Evolutionary conservation across 495 filamentous ascomycete species (phyloP), one percentile per base, ranked within the genome.

Genomic region (Neurospora terricola): DNA sequence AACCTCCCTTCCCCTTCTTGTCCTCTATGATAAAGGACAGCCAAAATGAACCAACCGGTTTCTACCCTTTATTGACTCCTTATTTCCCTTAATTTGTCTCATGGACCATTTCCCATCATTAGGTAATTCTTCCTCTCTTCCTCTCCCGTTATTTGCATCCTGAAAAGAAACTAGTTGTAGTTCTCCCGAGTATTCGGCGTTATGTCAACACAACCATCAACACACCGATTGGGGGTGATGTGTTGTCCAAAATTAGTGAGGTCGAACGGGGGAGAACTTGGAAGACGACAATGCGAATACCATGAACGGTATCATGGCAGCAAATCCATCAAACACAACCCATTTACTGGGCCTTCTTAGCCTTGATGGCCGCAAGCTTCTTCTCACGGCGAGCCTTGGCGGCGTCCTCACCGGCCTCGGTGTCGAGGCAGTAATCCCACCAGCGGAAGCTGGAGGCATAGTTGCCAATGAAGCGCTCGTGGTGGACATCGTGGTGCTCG

Each of bases 401-500:
- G 10, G 96, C 93, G 81, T 96, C 96, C 5, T 92, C 90, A 43
- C 92, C 93, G 75, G 93, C 92, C 85, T 99, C 94, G 70, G 96
- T 99, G 82, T 98, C 94, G 72, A 98, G 87, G 74, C 91, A 75
- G 80, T 92, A 96, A 82, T 99, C 96, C 96, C 96, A 98, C 96
- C 96, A 99, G 78, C 96, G 89, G 89, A 99, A 99, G 85, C 93
- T 96, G 80, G 94, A 97, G 34, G 95, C 87, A 81, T 97, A 99
- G 85, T 99, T 99, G 71, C 96, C 96, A 77, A 98, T 93, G 86
- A 99, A 99, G 74, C 91, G 89, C 86, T 99, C 96, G 82, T 99
- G 96, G 82, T 99, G 96, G 37, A 93, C 85, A 80, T 99, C 96
- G 83, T 99, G 96, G 84, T 98, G 94, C 73, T 97, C 91, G 40